A percentile compares a stretch with the other conserved stretches of the same genome.
phyloP scores from a whole-genome alignment of 2,329 filamentous ascomycete species.

The Juglanconis sp. region DNA sequence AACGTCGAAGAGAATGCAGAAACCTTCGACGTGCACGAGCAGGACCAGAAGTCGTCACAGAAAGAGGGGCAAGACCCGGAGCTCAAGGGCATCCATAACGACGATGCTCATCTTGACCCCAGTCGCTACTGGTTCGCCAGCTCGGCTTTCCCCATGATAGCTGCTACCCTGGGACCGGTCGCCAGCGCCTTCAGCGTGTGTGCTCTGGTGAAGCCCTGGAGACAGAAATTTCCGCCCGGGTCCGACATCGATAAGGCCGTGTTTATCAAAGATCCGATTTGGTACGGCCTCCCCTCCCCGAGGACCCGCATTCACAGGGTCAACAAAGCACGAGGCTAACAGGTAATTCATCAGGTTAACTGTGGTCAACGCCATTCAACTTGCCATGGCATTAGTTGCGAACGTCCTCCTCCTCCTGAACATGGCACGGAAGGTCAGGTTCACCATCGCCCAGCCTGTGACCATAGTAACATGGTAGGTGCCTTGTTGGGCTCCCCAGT shows the following conservation, averaged over 20 bases:
- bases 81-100: slow-evolving; percentile 32
- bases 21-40: slow-evolving; percentile 24
- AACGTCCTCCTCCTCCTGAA: slow-evolving; percentile 84
- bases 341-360: slow-evolving; percentile 51
- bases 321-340: not conserved
- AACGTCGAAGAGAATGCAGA: slow-evolving; percentile 22
- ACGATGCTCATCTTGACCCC: slow-evolving; percentile 41
- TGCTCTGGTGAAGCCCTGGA: slow-evolving; percentile 78
- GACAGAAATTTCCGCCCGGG: slow-evolving; percentile 51
- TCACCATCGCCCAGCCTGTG: slow-evolving; percentile 76
- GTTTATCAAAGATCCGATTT: slow-evolving; percentile 65
- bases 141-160: slow-evolving; percentile 71
- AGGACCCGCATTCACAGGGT: not conserved
- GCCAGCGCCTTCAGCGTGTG: slow-evolving; percentile 87
- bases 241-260: slow-evolving; percentile 45
- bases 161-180: slow-evolving; percentile 79
- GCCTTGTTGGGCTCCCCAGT: slow-evolving; percentile 40
- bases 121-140: slow-evolving; percentile 64
- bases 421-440: slow-evolving; percentile 77
- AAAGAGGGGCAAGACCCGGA: not conserved
- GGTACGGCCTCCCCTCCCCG: slow-evolving; percentile 42
- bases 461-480: slow-evolving; percentile 78
- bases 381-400: slow-evolving; percentile 71
- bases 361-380: slow-evolving; percentile 72
- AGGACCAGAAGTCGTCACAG: slow-evolving; percentile 25